These are phyloP conservation scores for Pythium coloratum DNA, from an alignment of 352 stramenopile genomes.

Conservation along the genomic window DNA sequence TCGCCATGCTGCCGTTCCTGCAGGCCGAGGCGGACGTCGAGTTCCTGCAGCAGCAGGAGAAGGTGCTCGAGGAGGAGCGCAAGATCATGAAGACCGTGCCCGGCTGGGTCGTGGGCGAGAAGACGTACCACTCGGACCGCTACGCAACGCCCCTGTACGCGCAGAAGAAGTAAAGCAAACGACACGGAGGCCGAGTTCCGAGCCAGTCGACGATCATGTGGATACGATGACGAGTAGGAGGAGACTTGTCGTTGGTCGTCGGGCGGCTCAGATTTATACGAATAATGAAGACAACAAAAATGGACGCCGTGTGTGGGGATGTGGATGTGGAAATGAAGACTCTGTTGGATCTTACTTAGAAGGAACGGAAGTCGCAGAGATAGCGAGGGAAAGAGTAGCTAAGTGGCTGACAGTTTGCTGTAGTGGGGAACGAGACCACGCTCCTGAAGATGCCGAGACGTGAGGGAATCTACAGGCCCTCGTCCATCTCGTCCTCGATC, in stretches of 20 bases:
- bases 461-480: constrained; percentile 61
- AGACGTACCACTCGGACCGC: constrained; percentile 86
- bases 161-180: constrained; percentile 81
- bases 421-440: not conserved
- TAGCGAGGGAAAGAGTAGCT: not conserved
- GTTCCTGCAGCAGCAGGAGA: constrained; percentile 83
- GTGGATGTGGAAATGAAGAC: constrained; percentile 24
- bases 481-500: constrained; percentile 97
- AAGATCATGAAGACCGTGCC: constrained; percentile 96
- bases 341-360: not conserved
- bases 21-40: constrained; percentile 96
- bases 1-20: constrained; percentile 92
- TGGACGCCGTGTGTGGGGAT: not conserved
- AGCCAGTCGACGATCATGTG: constrained; percentile 3
- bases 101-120: constrained; percentile 89
- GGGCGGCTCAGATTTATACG: constrained; percentile 12
- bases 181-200: not conserved
- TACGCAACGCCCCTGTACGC: constrained; percentile 81
- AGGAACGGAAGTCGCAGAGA: not conserved
- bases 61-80: constrained; percentile 89
- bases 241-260: not conserved
- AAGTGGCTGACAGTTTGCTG: not conserved
- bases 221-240: constrained; percentile 4
- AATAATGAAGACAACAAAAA: constrained; percentile 23
- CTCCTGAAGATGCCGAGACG: not conserved